Evolutionary conservation across 495 filamentous ascomycete genomes (phyloP).

Genomic region (Neurospora sp.): DNA sequence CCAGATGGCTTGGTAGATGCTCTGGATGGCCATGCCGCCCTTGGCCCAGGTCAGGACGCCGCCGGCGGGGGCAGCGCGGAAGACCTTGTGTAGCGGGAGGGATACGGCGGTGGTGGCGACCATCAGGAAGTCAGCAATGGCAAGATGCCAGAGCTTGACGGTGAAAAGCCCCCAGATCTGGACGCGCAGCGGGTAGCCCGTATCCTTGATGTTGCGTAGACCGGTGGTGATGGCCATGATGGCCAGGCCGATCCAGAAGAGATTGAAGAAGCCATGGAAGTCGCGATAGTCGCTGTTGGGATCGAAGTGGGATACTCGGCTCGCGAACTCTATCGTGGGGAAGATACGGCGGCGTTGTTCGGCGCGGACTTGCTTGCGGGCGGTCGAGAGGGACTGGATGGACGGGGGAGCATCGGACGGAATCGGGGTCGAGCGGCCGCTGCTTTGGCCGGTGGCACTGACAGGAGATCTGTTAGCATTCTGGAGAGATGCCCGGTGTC

Average conservation of each 20-base stretch:
- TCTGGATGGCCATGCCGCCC: constrained; percentile 71
- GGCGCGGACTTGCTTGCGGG: constrained; percentile 75
- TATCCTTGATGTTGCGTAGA: constrained; percentile 89
- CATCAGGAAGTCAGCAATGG: constrained; percentile 75
- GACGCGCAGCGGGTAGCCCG: constrained; percentile 71
- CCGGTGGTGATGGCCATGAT: constrained; percentile 94
- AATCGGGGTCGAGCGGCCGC: constrained; percentile 81
- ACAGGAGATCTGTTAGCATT: constrained; percentile 3
- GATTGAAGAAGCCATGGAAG: constrained; percentile 92
- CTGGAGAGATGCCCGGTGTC: neutral
- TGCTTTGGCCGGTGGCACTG: constrained; percentile 22
- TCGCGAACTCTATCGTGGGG: constrained; percentile 87
- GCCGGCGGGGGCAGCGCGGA: constrained; percentile 37
- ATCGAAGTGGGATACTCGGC: constrained; percentile 95
- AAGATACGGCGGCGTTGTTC: constrained; percentile 76
- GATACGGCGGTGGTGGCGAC: constrained; percentile 60
- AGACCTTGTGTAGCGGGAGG: constrained; percentile 66
- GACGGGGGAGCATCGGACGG: constrained; percentile 88
- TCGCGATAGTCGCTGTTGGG: constrained; percentile 83
- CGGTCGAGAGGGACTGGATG: constrained; percentile 71
- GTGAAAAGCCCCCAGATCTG: constrained; percentile 82
- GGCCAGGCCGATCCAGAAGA: constrained; percentile 93
- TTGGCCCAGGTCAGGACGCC: constrained; percentile 60
- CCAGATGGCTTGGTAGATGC: constrained; percentile 72
- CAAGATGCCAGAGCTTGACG: constrained; percentile 79